Base-by-base conservation (phyloP, 768 basidiomycete species). In the Chiua virens region DNA sequence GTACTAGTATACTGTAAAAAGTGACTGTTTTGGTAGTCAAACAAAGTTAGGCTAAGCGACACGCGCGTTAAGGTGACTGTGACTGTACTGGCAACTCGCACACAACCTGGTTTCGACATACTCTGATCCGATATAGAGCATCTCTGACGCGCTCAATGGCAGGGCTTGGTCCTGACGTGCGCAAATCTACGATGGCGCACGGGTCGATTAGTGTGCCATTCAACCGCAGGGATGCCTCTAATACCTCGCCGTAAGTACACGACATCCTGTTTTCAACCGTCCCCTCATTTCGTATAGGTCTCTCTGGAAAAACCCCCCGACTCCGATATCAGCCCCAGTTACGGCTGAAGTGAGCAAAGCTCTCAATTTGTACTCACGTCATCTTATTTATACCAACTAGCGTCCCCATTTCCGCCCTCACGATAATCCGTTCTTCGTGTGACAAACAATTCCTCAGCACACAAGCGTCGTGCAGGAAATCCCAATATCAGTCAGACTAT, bases 141-240 rank as follows among this genome's bases (percentile, higher is more conserved):
- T 44, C 39, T 42, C 43, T 37, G 49, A 32, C 44, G 39, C 41
- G 48, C 42, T 54, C 47, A 18, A 56, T 50, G 58, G 37, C 42
- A 28, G 45, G 53, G 15, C 27, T 44, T 14, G 45, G 39, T 44
- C 47, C 55, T 43, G 45, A 55, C 46, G 56, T 56, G 49, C 41
- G 23, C 45, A 56, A 54, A 14, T 20, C 57, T 39, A 13, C 11
- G 42, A 38, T 50, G 47, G 44, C 52, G 13, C 53, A 59, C 40
- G 60, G 52, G 14, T 41, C 54, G 3, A n/a, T 32, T 18, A 11
- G 52, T 34, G 47, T 32, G 4, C 57, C 62, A 49, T 41, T 44
- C 44, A 66, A 63, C 57, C 41, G 53, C 42, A 70, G 69, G 58
- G 69, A 70, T 39, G 70, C 67, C 40, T 69, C 70, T 14, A 50